A percentile compares a stretch with the other conserved stretches of the same genome.
phyloP scores from a whole-genome alignment of 169 alveolate species.

The Plasmodium adleri region DNA sequence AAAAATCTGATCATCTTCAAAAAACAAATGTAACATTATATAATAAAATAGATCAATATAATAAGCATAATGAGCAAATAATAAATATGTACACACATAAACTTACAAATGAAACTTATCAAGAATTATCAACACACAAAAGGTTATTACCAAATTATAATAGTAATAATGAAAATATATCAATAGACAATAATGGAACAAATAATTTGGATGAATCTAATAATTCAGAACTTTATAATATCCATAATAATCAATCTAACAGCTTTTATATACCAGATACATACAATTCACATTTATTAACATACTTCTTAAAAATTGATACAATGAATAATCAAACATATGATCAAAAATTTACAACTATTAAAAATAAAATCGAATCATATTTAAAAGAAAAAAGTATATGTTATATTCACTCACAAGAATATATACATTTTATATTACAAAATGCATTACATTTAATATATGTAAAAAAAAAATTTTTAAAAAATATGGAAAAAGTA shows the following conservation, averaged over 20 bases:
- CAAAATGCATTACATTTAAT: conserved; percentile 46
- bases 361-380: conserved; percentile 40
- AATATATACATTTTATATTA: conserved; percentile 15
- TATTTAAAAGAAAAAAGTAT: conserved; percentile 23
- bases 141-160: neutral
- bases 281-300: neutral
- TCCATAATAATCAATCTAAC: neutral
- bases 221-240: conserved; percentile 37
- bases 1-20: neutral
- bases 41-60: neutral
- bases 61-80: neutral
- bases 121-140: neutral
- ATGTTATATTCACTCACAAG: conserved; percentile 21
- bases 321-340: conserved; percentile 22
- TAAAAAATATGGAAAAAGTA: conserved; percentile 70
- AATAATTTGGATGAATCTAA: conserved; percentile 8
- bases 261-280: too few relatives aligned
- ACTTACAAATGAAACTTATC: too few relatives aligned
- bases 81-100: neutral
- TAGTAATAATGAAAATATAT: neutral
- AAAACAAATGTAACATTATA: neutral
- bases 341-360: conserved; percentile 27
- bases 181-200: neutral
- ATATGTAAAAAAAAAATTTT: conserved; percentile 43
- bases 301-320: conserved; percentile 11